Conservation (phyloP, 2,329 filamentous ascomycete species). For the Emergomyces orientalis region DNA sequence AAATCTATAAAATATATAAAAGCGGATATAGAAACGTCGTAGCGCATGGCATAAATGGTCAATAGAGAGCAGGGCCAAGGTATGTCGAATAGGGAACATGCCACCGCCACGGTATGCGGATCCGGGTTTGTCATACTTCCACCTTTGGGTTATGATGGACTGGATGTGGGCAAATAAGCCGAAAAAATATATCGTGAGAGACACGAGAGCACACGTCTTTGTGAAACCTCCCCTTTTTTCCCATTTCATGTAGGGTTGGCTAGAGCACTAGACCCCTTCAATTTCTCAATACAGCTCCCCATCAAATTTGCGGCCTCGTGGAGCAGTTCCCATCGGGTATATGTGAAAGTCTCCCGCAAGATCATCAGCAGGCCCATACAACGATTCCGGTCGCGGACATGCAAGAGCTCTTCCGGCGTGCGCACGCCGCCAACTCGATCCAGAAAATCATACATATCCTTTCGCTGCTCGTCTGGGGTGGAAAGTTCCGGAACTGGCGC, state of each 20-base stretch:
- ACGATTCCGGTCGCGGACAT: slow-evolving; percentile 65
- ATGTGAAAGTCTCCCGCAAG: slow-evolving; percentile 69
- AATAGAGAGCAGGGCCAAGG: background rate
- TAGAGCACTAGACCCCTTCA: slow-evolving; percentile 22
- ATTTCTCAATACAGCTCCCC: slow-evolving; percentile 65
- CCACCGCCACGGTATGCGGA: background rate
- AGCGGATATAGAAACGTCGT: background rate
- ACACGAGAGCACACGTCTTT: background rate
- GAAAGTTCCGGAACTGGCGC: slow-evolving; percentile 40
- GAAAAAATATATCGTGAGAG: background rate
- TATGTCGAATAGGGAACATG: background rate
- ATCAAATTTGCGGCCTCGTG: slow-evolving; percentile 76
- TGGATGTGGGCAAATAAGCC: background rate
- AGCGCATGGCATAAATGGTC: background rate
- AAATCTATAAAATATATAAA: background rate
- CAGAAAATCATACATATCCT: slow-evolving; percentile 73
- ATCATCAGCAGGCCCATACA: slow-evolving; percentile 75
- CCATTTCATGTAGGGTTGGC: background rate
- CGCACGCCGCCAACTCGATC: slow-evolving; percentile 59
- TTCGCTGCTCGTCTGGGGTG: slow-evolving; percentile 56
- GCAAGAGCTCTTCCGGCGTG: slow-evolving; percentile 67
- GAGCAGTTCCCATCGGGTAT: slow-evolving; percentile 82
- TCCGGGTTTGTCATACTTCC: background rate
- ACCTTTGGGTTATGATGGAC: background rate
- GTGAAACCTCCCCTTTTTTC: too few species aligned